phyloP scores from a whole-genome alignment of 768 basidiomycete species.

The Rhizopogon rudus region DNA sequence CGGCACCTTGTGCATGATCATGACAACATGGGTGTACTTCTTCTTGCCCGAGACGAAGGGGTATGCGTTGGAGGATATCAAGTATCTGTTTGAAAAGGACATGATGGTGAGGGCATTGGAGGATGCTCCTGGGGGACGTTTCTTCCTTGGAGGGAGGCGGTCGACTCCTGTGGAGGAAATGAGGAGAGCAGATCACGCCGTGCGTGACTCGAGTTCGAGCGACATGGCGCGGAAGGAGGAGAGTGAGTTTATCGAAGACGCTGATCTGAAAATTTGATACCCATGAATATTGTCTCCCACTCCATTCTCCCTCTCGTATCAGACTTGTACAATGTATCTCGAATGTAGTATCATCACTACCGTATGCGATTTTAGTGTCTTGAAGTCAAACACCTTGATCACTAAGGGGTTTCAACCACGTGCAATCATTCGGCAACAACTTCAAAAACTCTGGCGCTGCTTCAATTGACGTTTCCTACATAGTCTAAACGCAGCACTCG shows the following conservation, averaged over 20 bases:
- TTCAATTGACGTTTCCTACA: too few relatives aligned
- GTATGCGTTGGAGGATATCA: slow-evolving; percentile 42
- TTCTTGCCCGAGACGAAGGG: slow-evolving; percentile 45
- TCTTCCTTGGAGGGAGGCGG: slow-evolving; percentile 26
- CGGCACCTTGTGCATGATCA: slow-evolving; percentile 32
- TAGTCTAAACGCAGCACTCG: too few relatives aligned
- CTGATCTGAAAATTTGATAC: not conserved
- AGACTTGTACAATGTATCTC: too few relatives aligned
- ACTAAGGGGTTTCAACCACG: too few relatives aligned
- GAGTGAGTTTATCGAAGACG: not conserved
- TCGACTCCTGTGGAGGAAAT: slow-evolving; percentile 12
- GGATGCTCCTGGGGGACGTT: slow-evolving; percentile 36
- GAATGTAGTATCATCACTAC: too few relatives aligned
- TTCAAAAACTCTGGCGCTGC: too few relatives aligned
- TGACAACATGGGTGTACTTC: slow-evolving; percentile 39
- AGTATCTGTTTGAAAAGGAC: slow-evolving; percentile 37
- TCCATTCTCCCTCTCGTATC: too few relatives aligned
- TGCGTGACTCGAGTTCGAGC: not conserved
- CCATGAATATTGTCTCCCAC: too few relatives aligned
- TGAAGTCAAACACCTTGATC: too few relatives aligned
- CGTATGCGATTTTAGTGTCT: too few relatives aligned
- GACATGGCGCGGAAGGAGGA: not conserved
- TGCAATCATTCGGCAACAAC: too few relatives aligned
- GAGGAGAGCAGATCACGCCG: not conserved
- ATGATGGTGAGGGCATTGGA: slow-evolving; percentile 30